Percentiles rank a stretch among this genome's conserved stretches.
Evolutionary conservation across 2,329 filamentous ascomycete genomes (phyloP).

Genomic region (Cladosporium sp.): DNA sequence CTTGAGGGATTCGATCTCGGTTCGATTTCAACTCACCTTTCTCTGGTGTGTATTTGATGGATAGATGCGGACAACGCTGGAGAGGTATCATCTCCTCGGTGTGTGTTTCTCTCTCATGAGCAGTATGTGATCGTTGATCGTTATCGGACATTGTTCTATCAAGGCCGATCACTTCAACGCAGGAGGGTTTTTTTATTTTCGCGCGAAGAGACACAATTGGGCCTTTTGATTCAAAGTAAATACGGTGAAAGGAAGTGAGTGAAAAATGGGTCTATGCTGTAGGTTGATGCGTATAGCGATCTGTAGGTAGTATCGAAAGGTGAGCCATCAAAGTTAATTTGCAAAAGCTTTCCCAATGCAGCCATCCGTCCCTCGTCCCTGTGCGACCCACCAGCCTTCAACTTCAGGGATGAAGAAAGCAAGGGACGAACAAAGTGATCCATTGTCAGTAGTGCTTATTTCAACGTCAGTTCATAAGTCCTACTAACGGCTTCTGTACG

Average conservation of each 20-base stretch:
- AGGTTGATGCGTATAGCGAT: not conserved
- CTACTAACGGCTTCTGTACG: no score
- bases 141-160: not conserved
- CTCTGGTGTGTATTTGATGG: constrained; percentile 4
- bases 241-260: not conserved
- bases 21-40: not conserved
- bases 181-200: not conserved
- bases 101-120: not conserved
- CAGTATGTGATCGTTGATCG: not conserved
- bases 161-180: no score
- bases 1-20: not conserved
- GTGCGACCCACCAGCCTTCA: not conserved
- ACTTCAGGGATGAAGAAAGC: no score
- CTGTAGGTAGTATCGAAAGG: not conserved
- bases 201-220: not conserved
- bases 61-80: not conserved
- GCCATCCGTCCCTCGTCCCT: no score
- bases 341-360: not conserved
- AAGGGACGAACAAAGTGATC: no score
- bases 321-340: constrained; percentile 3
- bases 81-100: not conserved
- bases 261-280: not conserved
- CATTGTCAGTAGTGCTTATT: no score
- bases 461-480: no score
- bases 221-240: not conserved